Evolutionary conservation across 2,329 filamentous ascomycete genomes (phyloP), one percentile per base, ranked within the genome.

Genomic region (Achaetomium macrosporum): DNA sequence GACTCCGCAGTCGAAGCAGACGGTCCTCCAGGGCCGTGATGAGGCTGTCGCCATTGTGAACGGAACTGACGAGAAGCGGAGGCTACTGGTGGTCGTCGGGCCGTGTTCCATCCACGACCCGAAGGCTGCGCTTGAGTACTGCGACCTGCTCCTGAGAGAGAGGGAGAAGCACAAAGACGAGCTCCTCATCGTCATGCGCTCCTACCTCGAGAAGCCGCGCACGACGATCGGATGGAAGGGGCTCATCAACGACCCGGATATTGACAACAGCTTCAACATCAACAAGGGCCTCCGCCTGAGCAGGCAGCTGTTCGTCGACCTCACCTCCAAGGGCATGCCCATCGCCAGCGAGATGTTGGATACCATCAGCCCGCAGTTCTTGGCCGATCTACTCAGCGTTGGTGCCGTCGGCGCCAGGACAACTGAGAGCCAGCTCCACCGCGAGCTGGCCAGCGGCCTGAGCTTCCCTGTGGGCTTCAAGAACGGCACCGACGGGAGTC

Each of bases 151-250:
- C 58, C 69, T 95, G 61, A 77, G 82, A 66, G 77, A 95, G 64
- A 91, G 92, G 72, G 82, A 91, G 68, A 93, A 95, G 76, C 86
- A 96, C 76, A 81, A 87, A 69, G 81, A 91, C 65, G 90, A 97
- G 67, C 80, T 99, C 36, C 79, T 95, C 63, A 93, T 99, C 62
- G 87, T 99, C 57, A 99, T 99, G 93, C 88, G 93, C 63, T 88
- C 90, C 59, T 99, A 99, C 81, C 83, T 99, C 56, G 93, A 99
- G 79, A 99, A 99, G 79, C 93, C 93, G 19, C 85, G 93, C 59
- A 99, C 93, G 29, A 99, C 93, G 0, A 90, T 99, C 29, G 93
- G 93, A 62, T 99, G 93, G 93, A 99, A 99, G 77, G 93, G 93
- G 46, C 76, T 99, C 64, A 95, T 99, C 76, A 97, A 99, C 70